Base-by-base conservation (phyloP, 371 early-diverging fungal genomes). In the Lichtheimia hyalospora region DNA sequence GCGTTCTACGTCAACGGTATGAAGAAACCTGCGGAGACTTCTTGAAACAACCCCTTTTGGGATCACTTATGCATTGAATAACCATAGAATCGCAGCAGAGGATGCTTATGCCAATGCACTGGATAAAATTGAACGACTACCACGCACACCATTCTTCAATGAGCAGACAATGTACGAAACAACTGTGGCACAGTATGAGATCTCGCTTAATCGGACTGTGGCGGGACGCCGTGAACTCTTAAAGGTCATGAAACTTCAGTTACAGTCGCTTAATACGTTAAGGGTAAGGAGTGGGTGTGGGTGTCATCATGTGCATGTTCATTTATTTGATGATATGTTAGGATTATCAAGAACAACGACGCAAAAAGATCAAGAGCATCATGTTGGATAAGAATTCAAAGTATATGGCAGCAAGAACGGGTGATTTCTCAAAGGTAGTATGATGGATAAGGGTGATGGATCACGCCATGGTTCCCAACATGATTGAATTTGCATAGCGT, bases 261-360 rank as follows among this genome's bases (percentile, higher is more conserved):
- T 54, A 23, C 55, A 61, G 49, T 49, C 34, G 23, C 55, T 61
- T 25, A 40, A 54, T 28, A 55, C 34, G 23, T 49, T 61, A 49
- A 61, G 28, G 55, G 61, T 61, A 54, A 54, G 34, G 34, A 8
- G 0, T 8, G 34, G 34, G 8, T 8, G 34, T 8, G 10, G 34
- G 10, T 8, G 34, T 0, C 6, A 34, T 8, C 34, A 34, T 34
- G 34, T 8, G 10, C 6, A 34, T 34, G 34, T 8, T 28, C 7
- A 28, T 28, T 28, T 3, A 28, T 28, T 28, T 25, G 25, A 7
- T 28, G 34, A 34, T 10, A 34, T 10, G 10, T 34, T 23, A 60
- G 61, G 55, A 61, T 23, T 44, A 48, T 14, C 61, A 61, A 40
- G 55, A 61, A 40, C 44, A 49, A 28, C 61, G 61, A 24, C 61